Conservation (phyloP, 805 yeast genomes). For the Sugiyamaella smithiae region DNA sequence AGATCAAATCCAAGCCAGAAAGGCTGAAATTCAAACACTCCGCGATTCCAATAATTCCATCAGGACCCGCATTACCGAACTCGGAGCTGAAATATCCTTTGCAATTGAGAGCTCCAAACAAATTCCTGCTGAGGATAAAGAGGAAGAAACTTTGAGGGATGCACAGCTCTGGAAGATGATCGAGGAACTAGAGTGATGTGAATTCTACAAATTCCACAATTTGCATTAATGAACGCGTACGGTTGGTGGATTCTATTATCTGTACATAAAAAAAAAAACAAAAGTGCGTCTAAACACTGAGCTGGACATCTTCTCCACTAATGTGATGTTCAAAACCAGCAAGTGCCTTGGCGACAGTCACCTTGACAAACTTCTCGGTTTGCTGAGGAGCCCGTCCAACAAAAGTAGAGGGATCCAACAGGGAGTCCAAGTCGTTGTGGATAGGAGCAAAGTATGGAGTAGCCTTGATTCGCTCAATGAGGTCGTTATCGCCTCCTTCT, state of each 20-base stretch:
- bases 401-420: constrained; percentile 89
- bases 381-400: constrained; percentile 99
- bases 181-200: too few relatives aligned
- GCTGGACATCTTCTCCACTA: constrained; percentile 65
- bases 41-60: constrained; percentile 42
- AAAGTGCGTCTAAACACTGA: constrained; percentile 57
- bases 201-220: too few relatives aligned
- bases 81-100: constrained; percentile 32
- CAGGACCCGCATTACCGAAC: constrained; percentile 35
- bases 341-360: constrained; percentile 81
- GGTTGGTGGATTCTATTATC: too few relatives aligned
- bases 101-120: not conserved
- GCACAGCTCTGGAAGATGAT: not conserved
- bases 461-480: constrained; percentile 79
- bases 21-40: constrained; percentile 33
- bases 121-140: not conserved
- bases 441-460: constrained; percentile 85
- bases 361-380: constrained; percentile 85
- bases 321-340: constrained; percentile 59
- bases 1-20: constrained; percentile 51
- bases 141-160: not conserved
- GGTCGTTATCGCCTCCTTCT: constrained; percentile 97
- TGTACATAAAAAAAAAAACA: not conserved
- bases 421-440: constrained; percentile 72
- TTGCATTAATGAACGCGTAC: too few relatives aligned